Conservation (phyloP, 352 stramenopile species). For the Pythium inflatum region DNA sequence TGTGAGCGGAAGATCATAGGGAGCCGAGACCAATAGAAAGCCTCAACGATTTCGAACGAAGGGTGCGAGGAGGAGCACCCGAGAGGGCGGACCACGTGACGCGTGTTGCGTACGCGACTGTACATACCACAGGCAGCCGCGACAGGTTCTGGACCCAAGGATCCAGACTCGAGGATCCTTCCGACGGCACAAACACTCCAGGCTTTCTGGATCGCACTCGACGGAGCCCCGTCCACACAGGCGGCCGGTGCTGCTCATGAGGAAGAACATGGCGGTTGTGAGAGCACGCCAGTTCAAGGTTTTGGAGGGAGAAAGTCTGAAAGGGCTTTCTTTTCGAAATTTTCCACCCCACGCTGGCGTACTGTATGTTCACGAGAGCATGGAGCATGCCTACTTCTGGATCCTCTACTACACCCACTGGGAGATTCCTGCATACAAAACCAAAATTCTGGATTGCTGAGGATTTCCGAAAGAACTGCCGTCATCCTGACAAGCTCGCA, state of each 20-base stretch:
- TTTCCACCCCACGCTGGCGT: neutral
- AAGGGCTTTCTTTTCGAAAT: neutral
- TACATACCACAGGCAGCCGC: neutral
- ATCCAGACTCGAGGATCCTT: neutral
- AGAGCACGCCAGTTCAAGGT: neutral
- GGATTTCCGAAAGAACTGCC: neutral
- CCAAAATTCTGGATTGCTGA: slow-evolving; percentile 6
- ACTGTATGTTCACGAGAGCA: no score
- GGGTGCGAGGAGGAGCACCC: neutral
- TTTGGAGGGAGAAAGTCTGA: neutral
- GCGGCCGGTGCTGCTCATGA: neutral
- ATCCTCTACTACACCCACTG: neutral
- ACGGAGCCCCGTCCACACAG: neutral
- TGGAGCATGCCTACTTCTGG: neutral
- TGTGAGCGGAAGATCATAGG: slow-evolving; percentile 2
- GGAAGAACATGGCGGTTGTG: neutral
- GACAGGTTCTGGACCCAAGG: neutral
- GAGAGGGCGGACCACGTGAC: neutral
- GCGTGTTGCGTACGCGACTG: neutral
- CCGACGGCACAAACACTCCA: neutral
- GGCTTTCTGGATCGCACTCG: no score
- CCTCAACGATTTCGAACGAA: neutral
- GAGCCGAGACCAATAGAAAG: neutral
- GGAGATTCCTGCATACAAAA: neutral
- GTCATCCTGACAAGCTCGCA: slow-evolving; percentile 9